Evolutionary conservation across 2,329 filamentous ascomycete genomes (phyloP), one percentile per base, ranked within the genome.

Genomic region (Colletotrichum graminicola): DNA sequence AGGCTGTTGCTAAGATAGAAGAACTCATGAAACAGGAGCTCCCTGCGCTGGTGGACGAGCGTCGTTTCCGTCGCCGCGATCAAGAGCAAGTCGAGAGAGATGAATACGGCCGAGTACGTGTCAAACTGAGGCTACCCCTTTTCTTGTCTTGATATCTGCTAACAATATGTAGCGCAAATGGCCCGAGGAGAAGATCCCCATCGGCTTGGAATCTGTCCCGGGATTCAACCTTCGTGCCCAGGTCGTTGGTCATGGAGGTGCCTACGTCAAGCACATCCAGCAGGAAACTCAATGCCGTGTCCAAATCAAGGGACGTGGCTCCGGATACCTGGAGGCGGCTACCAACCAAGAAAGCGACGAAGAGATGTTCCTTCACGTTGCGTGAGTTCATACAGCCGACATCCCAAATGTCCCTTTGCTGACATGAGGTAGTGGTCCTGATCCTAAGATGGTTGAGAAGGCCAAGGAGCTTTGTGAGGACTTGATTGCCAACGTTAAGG

Each of bases 241-340:
- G 80, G 95, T 99, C 57, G 96, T 99, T 66, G 96, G 96, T 61
- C 93, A 95, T 76, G 94, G 94, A 41, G 96, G 96, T 72, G 93
- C 94, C 54, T 98, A 98, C 79, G 96, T 99, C 73, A 99, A 99
- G 83, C 95, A 98, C 79, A 98, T 99, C 75, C 96, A 98, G 82
- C 91, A 95, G 79, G 94, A 97, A 82, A 98, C 96, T 18, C 89
- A 93, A 73, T 98, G 96, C 80, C 93, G 95, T 76, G 96, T 99
- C 34, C 96, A 99, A 81, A 99, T 99, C 84, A 99, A 99, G 81
- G 96, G 96, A 23, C 94, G 93, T 74, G 95, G 95, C 49, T 98
- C 95, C 64, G 96, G 96, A 18, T 99, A 97, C 79, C 91, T 97
- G 78, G 96, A 99, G 80, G 90, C 92, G 57, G 90, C 92, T 41